phyloP scores from a whole-genome alignment of 306 rosid species.

The Vicia villosa region DNA sequence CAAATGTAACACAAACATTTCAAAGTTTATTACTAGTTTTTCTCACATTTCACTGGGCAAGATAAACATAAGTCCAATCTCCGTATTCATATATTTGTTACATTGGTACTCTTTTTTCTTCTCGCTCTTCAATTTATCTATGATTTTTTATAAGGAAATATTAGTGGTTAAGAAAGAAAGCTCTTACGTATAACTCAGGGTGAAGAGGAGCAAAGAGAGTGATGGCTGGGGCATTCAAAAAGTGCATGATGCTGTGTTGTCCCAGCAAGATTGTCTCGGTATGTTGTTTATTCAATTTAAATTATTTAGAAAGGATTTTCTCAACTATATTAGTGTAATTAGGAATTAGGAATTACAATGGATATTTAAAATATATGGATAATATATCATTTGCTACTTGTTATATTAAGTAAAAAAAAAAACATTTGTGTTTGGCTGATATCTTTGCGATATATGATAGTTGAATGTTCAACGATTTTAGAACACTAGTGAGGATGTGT shows the following conservation, averaged over 20 bases:
- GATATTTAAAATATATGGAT: too few species aligned
- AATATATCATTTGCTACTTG: too few species aligned
- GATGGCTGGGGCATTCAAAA: constrained; percentile 54
- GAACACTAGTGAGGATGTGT: too few species aligned
- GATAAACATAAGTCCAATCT: constrained; percentile 7
- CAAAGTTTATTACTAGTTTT: constrained; percentile 3
- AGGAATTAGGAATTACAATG: too few species aligned
- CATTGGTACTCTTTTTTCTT: constrained; percentile 20
- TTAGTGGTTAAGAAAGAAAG: too few species aligned
- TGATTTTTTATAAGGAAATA: neutral
- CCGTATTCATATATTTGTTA: neutral
- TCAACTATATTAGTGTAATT: neutral
- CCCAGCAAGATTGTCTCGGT: constrained; percentile 49
- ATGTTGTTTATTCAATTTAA: constrained; percentile 13
- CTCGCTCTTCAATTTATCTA: neutral
- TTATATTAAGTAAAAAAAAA: too few species aligned
- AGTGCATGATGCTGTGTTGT: constrained; percentile 59
- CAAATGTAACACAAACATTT: constrained; percentile 3
- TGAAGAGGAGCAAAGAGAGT: constrained; percentile 14
- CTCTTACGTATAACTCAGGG: neutral
- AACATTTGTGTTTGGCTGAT: too few species aligned
- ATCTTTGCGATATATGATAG: too few species aligned
- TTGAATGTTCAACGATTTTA: too few species aligned
- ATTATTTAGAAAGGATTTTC: neutral
- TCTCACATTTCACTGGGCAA: constrained; percentile 16